Evolutionary conservation across 371 early-diverging fungal genomes (phyloP).

Genomic region (Coemansia sp.): DNA sequence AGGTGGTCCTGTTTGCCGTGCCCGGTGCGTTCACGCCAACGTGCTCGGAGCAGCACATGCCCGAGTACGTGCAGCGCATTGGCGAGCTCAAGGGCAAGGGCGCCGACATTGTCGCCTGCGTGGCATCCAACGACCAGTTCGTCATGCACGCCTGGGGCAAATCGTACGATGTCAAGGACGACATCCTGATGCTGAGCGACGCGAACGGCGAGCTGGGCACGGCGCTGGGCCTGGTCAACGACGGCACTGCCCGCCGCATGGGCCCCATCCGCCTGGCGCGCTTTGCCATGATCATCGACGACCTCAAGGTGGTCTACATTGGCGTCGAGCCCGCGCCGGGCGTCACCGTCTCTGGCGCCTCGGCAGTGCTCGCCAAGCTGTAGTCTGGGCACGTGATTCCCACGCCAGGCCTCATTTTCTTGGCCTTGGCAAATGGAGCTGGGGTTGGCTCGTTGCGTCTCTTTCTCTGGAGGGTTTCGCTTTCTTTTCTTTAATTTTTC

Average conservation of each 20-base stretch:
- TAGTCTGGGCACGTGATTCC: background rate
- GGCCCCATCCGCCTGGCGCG: constrained; percentile 62
- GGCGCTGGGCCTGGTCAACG: constrained; percentile 64
- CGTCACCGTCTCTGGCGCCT: constrained; percentile 55
- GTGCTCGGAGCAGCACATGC: constrained; percentile 76
- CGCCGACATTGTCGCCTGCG: constrained; percentile 64
- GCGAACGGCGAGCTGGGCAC: constrained; percentile 65
- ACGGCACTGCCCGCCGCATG: constrained; percentile 53
- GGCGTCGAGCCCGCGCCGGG: constrained; percentile 67
- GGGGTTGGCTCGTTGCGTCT: background rate
- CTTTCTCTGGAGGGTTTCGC: background rate
- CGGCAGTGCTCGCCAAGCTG: constrained; percentile 52
- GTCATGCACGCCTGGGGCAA: constrained; percentile 81
- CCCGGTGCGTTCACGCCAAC: constrained; percentile 81
- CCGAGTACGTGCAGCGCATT: constrained; percentile 58
- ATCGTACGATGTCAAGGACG: constrained; percentile 56
- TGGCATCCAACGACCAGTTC: constrained; percentile 63
- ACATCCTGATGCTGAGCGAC: constrained; percentile 73
- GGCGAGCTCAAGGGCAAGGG: constrained; percentile 66
- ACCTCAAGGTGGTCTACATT: constrained; percentile 68
- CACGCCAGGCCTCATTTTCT: background rate
- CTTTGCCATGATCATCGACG: constrained; percentile 72
- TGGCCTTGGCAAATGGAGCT: background rate
- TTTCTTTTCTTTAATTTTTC: background rate
- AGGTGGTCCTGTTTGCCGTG: constrained; percentile 76